These are phyloP conservation scores for Flaveria trinervia DNA, from an alignment of 129 eudicot genomes.

Conservation along the genomic window DNA sequence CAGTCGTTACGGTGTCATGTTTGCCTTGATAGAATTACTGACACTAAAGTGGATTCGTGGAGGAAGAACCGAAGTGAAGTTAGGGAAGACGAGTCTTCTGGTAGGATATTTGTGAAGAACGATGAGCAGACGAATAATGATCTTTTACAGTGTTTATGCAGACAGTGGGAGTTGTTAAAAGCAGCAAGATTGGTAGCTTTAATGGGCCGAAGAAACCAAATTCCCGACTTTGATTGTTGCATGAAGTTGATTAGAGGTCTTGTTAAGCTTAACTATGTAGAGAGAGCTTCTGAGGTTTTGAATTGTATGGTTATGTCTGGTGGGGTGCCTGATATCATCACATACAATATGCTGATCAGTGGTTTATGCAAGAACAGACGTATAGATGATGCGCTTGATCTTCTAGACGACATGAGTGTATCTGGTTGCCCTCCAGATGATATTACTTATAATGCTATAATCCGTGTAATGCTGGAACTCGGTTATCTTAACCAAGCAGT, in stretches of 20 bases:
- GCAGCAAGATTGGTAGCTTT: slow-evolving; percentile 59
- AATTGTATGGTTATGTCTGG: slow-evolving; percentile 79
- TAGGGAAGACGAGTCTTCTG: slow-evolving; percentile 29
- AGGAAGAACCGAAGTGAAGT: slow-evolving; percentile 19
- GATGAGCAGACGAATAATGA: slow-evolving; percentile 62
- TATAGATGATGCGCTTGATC: slow-evolving; percentile 54
- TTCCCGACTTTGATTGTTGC: slow-evolving; percentile 66
- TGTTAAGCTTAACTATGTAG: slow-evolving; percentile 38
- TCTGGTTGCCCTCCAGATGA: slow-evolving; percentile 88
- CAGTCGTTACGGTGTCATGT: slow-evolving; percentile 31
- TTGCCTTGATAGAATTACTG: slow-evolving; percentile 43
- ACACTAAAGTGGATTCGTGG: slow-evolving; percentile 32
- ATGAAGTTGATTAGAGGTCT: slow-evolving; percentile 70
- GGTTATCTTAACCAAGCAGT: slow-evolving; percentile 57
- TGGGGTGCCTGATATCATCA: slow-evolving; percentile 78
- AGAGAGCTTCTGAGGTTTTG: slow-evolving; percentile 58
- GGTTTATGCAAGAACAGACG: slow-evolving; percentile 62
- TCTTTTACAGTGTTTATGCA: slow-evolving; percentile 57
- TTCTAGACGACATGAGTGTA: slow-evolving; percentile 65
- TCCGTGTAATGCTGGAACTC: slow-evolving; percentile 54
- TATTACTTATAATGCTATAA: slow-evolving; percentile 66
- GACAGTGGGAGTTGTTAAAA: slow-evolving; percentile 48
- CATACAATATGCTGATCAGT: slow-evolving; percentile 72
- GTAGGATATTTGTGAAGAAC: slow-evolving; percentile 52
- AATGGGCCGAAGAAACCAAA: slow-evolving; percentile 81